Base-by-base conservation (phyloP, 2,329 filamentous ascomycete species). In the Fusarium euwallaceae region DNA sequence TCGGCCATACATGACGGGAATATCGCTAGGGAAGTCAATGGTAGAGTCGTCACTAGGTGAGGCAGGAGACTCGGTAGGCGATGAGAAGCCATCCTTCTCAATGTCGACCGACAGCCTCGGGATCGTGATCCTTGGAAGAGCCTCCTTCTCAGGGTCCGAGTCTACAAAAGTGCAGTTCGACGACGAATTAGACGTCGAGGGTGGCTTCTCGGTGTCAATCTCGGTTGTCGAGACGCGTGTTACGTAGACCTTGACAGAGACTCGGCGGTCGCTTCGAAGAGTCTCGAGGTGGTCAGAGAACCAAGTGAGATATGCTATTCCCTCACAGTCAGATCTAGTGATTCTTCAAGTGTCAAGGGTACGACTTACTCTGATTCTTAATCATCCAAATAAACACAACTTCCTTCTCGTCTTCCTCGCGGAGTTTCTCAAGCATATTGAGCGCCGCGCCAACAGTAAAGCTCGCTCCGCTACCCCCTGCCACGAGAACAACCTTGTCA, bases 401-500 rank as follows among this genome's bases (percentile, higher is more conserved):
- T 6, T 74, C 77, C 45, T 79, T 79, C 16, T 72, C 72, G 0
- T 74, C 74, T 20, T 74, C 72, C 4, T 17, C 39, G 4, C 51
- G 68, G 4, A 78, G 70, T 16, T 71, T 79, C 59, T 76, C 80
- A 14, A 86, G 76, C 61, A 86, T 78, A 67, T 80, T 78, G 45
- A 85, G 80, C 7, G 82, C 83, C 24, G 80, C 81, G 53, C 85
- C 85, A 51, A 85, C 81, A 7, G 84, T 84, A 78, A 92, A 92
- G 34, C 87, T 91, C 2, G 88, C 90, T 3, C 91, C 90, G 61
- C 88, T 89, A 6, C 90, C 91, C 14, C 90, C 90, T 4, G 89
- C 88, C 41, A 92, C 84, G 45, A 92, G 81, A n/a, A 92, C 82
- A 8, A 91, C 83, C 71, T 87, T 88, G 77, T 91, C 88, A 69